phyloP scores from a whole-genome alignment of 306 rosid genomes.

The Pterocarpus santalinus region DNA sequence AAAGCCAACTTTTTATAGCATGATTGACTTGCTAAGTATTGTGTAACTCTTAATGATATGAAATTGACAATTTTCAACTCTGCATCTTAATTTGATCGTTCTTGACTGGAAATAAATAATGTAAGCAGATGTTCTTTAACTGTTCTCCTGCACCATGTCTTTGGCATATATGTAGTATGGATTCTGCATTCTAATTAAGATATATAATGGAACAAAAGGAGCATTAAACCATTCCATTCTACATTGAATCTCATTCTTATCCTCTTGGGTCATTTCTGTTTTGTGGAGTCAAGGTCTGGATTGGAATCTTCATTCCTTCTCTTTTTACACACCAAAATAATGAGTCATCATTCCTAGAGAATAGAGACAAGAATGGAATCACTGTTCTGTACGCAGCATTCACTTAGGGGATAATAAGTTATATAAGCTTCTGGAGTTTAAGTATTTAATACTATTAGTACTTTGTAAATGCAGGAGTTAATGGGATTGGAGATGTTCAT shows the following conservation, averaged over 20 bases:
- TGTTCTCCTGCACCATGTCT: not conserved
- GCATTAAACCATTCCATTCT: constrained; percentile 13
- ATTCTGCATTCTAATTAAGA: not conserved
- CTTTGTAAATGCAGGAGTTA: constrained; percentile 74
- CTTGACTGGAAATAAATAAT: constrained; percentile 16
- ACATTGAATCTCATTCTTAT: constrained; percentile 4
- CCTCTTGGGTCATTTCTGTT: not conserved
- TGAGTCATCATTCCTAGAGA: constrained; percentile 3
- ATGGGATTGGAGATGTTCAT: constrained; percentile 89
- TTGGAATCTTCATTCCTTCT: constrained; percentile 28
- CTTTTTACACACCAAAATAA: constrained; percentile 11
- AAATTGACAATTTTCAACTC: constrained; percentile 1
- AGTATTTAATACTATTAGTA: constrained; percentile 30
- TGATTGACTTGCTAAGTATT: constrained; percentile 15
- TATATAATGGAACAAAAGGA: not conserved
- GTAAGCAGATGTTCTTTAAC: not conserved
- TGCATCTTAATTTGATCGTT: constrained; percentile 11
- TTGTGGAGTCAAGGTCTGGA: constrained; percentile 8
- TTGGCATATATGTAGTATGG: not conserved
- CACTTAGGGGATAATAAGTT: constrained; percentile 25
- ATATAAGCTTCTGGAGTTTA: constrained; percentile 32
- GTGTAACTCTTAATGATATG: not conserved
- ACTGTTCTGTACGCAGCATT: constrained; percentile 19
- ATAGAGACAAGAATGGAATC: constrained; percentile 15
- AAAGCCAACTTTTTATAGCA: not conserved